phyloP scores from a whole-genome alignment of 129 eudicot genomes.

The Saussurea involucrata region DNA sequence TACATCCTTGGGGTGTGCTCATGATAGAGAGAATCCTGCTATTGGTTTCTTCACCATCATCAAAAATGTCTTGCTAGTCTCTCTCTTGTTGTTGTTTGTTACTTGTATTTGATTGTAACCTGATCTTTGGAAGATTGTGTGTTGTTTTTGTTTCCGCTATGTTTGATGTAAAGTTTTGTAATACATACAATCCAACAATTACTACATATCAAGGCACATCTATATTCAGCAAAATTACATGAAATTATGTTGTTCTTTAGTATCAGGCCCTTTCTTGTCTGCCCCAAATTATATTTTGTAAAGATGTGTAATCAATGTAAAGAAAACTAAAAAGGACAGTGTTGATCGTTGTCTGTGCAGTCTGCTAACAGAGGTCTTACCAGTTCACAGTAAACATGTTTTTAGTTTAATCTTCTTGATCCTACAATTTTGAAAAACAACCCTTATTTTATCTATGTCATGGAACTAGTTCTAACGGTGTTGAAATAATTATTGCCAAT shows the following conservation, averaged over 20 bases:
- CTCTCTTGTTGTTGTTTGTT: too few species aligned
- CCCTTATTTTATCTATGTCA: not conserved
- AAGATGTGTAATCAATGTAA: not conserved
- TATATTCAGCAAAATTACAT: not conserved
- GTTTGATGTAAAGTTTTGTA: too few species aligned
- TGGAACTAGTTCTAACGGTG: constrained; percentile 8
- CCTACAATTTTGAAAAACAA: not conserved
- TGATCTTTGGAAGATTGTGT: too few species aligned
- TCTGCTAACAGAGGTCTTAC: not conserved
- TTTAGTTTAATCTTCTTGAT: constrained; percentile 11
- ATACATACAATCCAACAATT: too few species aligned
- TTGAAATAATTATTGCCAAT: constrained; percentile 10
- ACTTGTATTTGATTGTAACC: too few species aligned
- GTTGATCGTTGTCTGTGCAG: not conserved
- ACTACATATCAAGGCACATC: not conserved
- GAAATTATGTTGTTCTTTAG: not conserved
- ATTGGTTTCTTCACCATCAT: too few species aligned
- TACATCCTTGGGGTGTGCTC: too few species aligned
- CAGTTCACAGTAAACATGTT: not conserved
- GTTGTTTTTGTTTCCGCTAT: too few species aligned
- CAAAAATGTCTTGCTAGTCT: too few species aligned
- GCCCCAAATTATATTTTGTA: not conserved
- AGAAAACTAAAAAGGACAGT: not conserved
- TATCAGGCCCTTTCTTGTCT: not conserved
- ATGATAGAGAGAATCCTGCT: too few species aligned